Evolutionary conservation across 106 monocot genomes (phyloP), one percentile per base, ranked within the genome.

Genomic region (Allium sativum): DNA sequence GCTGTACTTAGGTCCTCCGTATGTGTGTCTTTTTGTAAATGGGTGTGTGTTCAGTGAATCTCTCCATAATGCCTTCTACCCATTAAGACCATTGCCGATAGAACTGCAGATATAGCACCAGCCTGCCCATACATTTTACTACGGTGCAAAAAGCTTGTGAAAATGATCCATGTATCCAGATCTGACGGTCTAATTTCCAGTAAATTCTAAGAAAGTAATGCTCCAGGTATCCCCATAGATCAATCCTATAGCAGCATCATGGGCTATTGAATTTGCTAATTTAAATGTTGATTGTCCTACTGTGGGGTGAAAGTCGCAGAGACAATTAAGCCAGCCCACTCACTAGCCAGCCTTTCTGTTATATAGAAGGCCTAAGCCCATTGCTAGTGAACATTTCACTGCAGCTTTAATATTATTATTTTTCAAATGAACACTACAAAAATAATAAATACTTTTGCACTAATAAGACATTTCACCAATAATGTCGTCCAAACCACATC

Each of bases 261-360:
- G 88, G 15, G 82, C 84, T 51, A 80, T 71, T 16, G 69, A 15
- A 48, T 72, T 84, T 4, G 80, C 83, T 14, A 78, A 43, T 56
- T 55, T 77, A 55, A 83, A 88, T 11, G 83, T 88, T 0, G 83
- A 48, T 12, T 80, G 69, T 19, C 80, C 68, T 42, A 64, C 52
- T 5, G 80, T 65, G 2, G 74, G n/a, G n/a, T 62, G 53, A 84
- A 63, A 5, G 80, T 66, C 21, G 70, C 72, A 53, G 88, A 83
- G 0, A 88, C 84, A 11, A 63, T 78, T 19, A 88, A 80, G 3
- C 77, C 88, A 3, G 82, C 65, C 86, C 86, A 86, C 52, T 72
- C n/a, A n/a, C n/a, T n/a, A 78, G 0, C 82, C 76, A 53, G 70
- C 59, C 11, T 70, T 65, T 31, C 44, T 68, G 75, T 60, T 82